These are phyloP conservation scores for Aspergillus mulundensis DNA, from an alignment of 495 filamentous ascomycete species.

Conservation along the genomic window DNA sequence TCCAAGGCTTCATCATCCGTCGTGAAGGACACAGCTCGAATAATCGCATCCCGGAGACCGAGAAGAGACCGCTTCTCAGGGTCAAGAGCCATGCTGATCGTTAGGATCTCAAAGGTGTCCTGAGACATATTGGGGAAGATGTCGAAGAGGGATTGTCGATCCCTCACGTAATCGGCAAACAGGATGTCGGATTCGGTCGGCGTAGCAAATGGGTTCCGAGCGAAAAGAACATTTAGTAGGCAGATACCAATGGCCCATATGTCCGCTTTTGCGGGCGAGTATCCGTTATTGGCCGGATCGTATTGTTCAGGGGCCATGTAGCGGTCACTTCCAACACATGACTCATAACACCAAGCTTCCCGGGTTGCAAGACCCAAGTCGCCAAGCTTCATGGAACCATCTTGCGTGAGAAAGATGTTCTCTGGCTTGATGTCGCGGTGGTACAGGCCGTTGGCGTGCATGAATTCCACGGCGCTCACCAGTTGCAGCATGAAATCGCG, in stretches of 20 bases:
- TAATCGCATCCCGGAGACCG: slow-evolving; percentile 69
- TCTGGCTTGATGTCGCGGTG: slow-evolving; percentile 99
- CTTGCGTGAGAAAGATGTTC: slow-evolving; percentile 90
- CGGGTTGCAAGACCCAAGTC: slow-evolving; percentile 91
- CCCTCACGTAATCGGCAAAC: slow-evolving; percentile 85
- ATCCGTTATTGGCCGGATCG: slow-evolving; percentile 77
- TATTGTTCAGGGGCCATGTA: slow-evolving; percentile 99
- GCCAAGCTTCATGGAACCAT: slow-evolving; percentile 89
- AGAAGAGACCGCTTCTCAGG: slow-evolving; percentile 81
- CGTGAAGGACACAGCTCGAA: slow-evolving; percentile 83
- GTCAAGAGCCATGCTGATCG: slow-evolving; percentile 82
- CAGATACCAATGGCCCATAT: slow-evolving; percentile 97
- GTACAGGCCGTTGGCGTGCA: slow-evolving; percentile 87
- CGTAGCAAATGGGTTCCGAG: slow-evolving; percentile 86
- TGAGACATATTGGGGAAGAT: slow-evolving; percentile 98
- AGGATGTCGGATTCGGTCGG: slow-evolving; percentile 83
- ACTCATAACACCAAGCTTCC: slow-evolving; percentile 82
- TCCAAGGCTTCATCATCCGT: slow-evolving; percentile 87
- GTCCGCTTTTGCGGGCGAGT: slow-evolving; percentile 90
- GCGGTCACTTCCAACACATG: slow-evolving; percentile 90
- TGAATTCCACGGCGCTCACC: slow-evolving; percentile 81
- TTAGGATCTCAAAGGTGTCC: slow-evolving; percentile 90
- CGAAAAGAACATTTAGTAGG: slow-evolving; percentile 91
- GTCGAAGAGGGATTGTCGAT: slow-evolving; percentile 93
- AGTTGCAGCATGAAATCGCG: slow-evolving; percentile 95